phyloP scores from a whole-genome alignment of 2,329 filamentous ascomycete species.

The Pseudogymnoascus sp. region DNA sequence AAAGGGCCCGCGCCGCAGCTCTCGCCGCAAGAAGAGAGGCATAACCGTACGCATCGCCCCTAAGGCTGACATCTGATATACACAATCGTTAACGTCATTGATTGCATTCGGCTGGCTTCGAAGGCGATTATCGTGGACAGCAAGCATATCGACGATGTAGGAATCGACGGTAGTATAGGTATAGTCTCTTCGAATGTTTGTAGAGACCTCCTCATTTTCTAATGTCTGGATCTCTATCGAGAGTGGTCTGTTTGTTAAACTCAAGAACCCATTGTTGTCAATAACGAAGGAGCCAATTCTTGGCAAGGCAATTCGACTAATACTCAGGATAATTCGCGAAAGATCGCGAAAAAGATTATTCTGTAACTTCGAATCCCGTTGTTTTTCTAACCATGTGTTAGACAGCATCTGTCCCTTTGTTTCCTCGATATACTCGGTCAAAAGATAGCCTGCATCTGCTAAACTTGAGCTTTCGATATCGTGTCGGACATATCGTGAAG shows the following conservation, averaged over 20 bases:
- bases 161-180: slow-evolving; percentile 30
- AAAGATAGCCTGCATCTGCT: slow-evolving; percentile 23
- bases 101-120: slow-evolving; percentile 31
- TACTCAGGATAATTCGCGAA: slow-evolving; percentile 23
- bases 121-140: slow-evolving; percentile 31
- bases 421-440: slow-evolving; percentile 27
- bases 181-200: slow-evolving; percentile 26
- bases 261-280: slow-evolving; percentile 24
- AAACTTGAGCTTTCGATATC: not conserved
- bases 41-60: slow-evolving; percentile 25
- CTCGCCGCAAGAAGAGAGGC: slow-evolving; percentile 20
- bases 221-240: slow-evolving; percentile 28
- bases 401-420: slow-evolving; percentile 25
- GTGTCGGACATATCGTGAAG: slow-evolving; percentile 22
- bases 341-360: slow-evolving; percentile 23
- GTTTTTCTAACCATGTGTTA: slow-evolving; percentile 24
- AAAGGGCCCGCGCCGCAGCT: slow-evolving; percentile 29
- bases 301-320: slow-evolving; percentile 24
- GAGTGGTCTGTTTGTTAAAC: slow-evolving; percentile 32
- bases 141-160: slow-evolving; percentile 28
- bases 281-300: slow-evolving; percentile 31
- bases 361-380: slow-evolving; percentile 16
- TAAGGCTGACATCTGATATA: slow-evolving; percentile 28
- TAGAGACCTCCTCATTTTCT: slow-evolving; percentile 31
- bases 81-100: slow-evolving; percentile 24